phyloP scores from a whole-genome alignment of 345 rosid genomes.

The Microthlaspi erraticum region DNA sequence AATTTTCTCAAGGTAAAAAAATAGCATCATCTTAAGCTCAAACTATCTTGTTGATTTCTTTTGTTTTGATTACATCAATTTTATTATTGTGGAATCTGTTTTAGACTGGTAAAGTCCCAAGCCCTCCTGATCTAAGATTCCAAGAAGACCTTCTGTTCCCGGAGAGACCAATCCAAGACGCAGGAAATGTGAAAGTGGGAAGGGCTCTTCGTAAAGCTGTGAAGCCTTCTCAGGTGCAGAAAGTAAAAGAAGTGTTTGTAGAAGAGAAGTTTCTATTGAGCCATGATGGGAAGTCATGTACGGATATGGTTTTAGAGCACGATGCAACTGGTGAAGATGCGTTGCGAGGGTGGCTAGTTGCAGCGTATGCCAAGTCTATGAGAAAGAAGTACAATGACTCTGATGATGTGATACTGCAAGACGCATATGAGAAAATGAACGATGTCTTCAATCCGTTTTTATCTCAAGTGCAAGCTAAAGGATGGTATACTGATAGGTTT shows the following conservation, averaged over 20 bases:
- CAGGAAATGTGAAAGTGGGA: slow-evolving; percentile 88
- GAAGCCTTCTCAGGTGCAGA: slow-evolving; percentile 68
- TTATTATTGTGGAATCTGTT: slow-evolving; percentile 29
- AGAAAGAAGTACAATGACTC: slow-evolving; percentile 44
- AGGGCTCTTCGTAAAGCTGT: slow-evolving; percentile 63
- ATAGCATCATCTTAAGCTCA: slow-evolving; percentile 25
- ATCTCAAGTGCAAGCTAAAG: slow-evolving; percentile 70
- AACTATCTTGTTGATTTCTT: slow-evolving; percentile 13
- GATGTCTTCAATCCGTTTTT: slow-evolving; percentile 56
- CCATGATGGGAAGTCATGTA: slow-evolving; percentile 58
- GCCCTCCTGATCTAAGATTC: slow-evolving; percentile 85
- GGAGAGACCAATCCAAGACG: slow-evolving; percentile 72
- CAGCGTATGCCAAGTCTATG: slow-evolving; percentile 67
- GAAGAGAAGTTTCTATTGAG: slow-evolving; percentile 78
- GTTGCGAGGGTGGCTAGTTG: slow-evolving; percentile 92
- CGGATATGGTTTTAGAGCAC: slow-evolving; percentile 78
- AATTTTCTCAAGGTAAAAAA: slow-evolving; percentile 72
- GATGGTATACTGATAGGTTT: slow-evolving; percentile 94
- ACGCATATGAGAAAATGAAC: slow-evolving; percentile 73
- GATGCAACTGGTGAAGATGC: slow-evolving; percentile 90
- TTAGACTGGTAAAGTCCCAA: slow-evolving; percentile 77
- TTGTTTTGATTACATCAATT: slow-evolving; percentile 28
- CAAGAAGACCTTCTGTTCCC: slow-evolving; percentile 81
- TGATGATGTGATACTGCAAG: slow-evolving; percentile 50
- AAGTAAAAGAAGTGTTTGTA: slow-evolving; percentile 62